These are phyloP conservation scores for Saccharomycopsis selenospora DNA, from an alignment of 805 yeast species.

Conservation along the genomic window DNA sequence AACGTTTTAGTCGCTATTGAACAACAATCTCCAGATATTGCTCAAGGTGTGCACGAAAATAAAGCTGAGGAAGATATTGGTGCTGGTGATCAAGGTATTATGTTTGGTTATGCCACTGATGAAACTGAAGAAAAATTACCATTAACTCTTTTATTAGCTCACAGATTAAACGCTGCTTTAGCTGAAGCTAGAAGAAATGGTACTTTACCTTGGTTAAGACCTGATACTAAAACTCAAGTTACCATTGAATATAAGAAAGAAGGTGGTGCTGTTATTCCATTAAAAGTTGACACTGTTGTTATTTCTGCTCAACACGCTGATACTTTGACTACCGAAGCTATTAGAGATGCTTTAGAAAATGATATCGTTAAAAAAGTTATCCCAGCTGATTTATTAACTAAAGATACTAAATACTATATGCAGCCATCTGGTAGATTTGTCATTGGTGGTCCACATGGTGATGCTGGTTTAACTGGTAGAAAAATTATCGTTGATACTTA, in stretches of 20 bases:
- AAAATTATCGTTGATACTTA: slow-evolving; percentile 99
- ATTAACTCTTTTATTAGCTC: slow-evolving; percentile 87
- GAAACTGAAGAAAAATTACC: slow-evolving; percentile 98
- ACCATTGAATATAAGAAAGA: slow-evolving; percentile 94
- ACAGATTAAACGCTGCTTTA: slow-evolving; percentile 92
- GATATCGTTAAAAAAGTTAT: slow-evolving; percentile 88
- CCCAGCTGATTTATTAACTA: slow-evolving; percentile 86
- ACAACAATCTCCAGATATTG: slow-evolving; percentile 98
- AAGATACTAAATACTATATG: slow-evolving; percentile 92
- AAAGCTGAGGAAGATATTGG: slow-evolving; percentile 92
- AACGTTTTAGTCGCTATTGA: slow-evolving; percentile 98
- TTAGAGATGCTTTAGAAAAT: slow-evolving; percentile 69
- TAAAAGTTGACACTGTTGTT: slow-evolving; percentile 96
- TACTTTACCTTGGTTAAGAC: slow-evolving; percentile 92
- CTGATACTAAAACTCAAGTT: slow-evolving; percentile 99
- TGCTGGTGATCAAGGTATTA: slow-evolving; percentile 99
- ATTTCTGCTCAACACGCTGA: slow-evolving; percentile 98
- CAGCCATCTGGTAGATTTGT: slow-evolving; percentile 99
- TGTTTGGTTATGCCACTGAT: slow-evolving; percentile 99
- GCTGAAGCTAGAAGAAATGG: slow-evolving; percentile 98
- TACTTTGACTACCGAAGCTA: slow-evolving; percentile 85
- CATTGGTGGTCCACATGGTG: slow-evolving; percentile 99
- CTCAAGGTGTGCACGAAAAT: slow-evolving; percentile 98
- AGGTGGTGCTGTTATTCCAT: slow-evolving; percentile 90
- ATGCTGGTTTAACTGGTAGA: slow-evolving; percentile 99